Base-by-base conservation (phyloP, 306 rosid species). In the Lotus japonicus region DNA sequence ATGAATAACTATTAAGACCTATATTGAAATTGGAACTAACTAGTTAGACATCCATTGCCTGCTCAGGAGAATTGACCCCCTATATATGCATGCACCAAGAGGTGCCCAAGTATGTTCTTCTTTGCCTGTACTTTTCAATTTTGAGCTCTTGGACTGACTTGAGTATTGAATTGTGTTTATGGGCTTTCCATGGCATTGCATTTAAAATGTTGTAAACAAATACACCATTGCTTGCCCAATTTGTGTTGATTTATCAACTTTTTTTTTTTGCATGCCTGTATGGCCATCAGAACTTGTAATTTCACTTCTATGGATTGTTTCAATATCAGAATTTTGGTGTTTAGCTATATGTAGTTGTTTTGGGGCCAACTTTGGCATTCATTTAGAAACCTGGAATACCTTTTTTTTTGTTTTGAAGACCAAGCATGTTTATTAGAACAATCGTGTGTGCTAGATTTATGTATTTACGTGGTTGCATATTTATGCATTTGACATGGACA, bases 381-480 rank as follows among this genome's bases (percentile, higher is more conserved):
- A 18, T 45, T 58, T 49, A 13, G 66, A 53, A 62, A 31, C 17
- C 28, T 19, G 33, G 51, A 26, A 26, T 51, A 31, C 36, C n/a
- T 49, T 53, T 11, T 39, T 59, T 49, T 52, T 58, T 38, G 16
- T 10, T 63, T 31, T 31, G 36, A 31, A 31, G 7, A 44, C 45
- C 12, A 13, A 35, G 18, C 36, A 26, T 67, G 35, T 42, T 49
- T 59, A 39, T 19, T 10, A 28, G 66, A 58, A 15, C 48, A 63
- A 60, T 42, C 13, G 7, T 23, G 12, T 51, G 7, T 50, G 28
- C 21, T 53, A 31, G 21, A 49, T 54, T 38, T 50, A 16, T 58
- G 60, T 23, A 36, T 39, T 19, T 45, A n/a, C 64, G 58, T 64
- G 57, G 62, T 63, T 68, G 60, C 68, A 31, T 69, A 18, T 12